Evolutionary conservation across 2,329 filamentous ascomycete species (phyloP), one percentile per base, ranked within the genome.

Genomic region (Cordyceps tenuipes): DNA sequence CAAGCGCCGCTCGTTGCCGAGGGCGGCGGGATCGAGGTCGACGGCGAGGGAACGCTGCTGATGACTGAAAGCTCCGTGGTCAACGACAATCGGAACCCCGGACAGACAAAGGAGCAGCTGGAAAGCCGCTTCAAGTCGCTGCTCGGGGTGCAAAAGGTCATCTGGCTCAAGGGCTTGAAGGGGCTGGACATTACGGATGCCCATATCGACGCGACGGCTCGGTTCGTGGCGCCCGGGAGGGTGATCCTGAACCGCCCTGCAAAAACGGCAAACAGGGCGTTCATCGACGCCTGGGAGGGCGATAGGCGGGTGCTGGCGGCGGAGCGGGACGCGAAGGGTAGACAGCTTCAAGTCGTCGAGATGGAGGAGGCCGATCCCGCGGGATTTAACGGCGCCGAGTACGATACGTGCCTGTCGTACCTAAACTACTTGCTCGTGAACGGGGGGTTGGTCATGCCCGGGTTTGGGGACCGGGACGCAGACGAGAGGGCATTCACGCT

Each of bases 21-120:
- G 29, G 62, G 62, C 7, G 62, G 62, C 4, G 62, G 31, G 7
- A 52, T 63, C 21, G 62, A 61, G 36, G 56, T 61, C 29, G 62
- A 63, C 15, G 62, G 62, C 15, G 46, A 59, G 8, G 59, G 62
- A 10, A 61, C 62, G 3, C 51, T 63, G 5, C 23, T 63, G 3
- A 19, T 52, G 29, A 57, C 62, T 1, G 59, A 61, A 23, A 63
- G 62, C 26, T 59, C 59, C 1, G 34, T 63, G 19, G 41, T 63
- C 21, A 63, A 63, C 41, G 51, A 61, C 47, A 63, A 63, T 47
- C 34, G 59, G 9, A 63, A 63, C 15, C 59, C 59, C 1, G 59
- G 59, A 0, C 39, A 43, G 21, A 48, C 36, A 5, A 59, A 55
- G 26, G 17, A 48, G 15, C 34, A 61, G n/a, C 48, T 63, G 29